Base-by-base conservation (phyloP, 768 basidiomycete species). In the Phlebiopsis flavidoalba region DNA sequence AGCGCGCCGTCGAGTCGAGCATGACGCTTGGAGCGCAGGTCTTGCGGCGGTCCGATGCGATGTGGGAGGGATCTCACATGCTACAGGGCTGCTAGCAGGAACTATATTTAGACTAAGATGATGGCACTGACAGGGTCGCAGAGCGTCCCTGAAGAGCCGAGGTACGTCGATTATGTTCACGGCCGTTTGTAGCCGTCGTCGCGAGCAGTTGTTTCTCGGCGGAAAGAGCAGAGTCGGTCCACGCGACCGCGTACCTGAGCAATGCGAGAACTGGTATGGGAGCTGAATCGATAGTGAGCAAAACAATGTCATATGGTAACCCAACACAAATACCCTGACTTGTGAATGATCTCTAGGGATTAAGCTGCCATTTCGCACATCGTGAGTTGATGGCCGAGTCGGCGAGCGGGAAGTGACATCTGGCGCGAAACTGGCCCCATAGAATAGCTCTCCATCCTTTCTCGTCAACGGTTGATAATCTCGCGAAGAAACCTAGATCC, bases 191-290 rank as follows among this genome's bases (percentile, higher is more conserved):
- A n/a, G 31, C 69, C 76, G 2, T 64, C 60, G 8, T 75, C 14
- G 81, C 80, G 8, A 77, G 65, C 84, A 86, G 66, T 85, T 85
- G 59, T 80, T n/a, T 81, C 22, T 73, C 74, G n/a, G 26, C 79
- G 75, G 69, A 79, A 84, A 8, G 83, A 80, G 72, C 71, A 1
- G 71, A 69, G 66, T 84, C 77, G 1, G 80, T 80, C 67, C 84
- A 87, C 17, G 75, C 67, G 21, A 73, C 74, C 24, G 80, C 73
- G 78, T 71, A 24, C 79, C n/a, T n/a, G n/a, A n/a, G n/a, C 78
- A 61, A 85, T 76, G 46, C 82, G 78, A 3, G 83, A 84, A 40
- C 81, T n/a, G 80, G 69, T 83, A 86, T 12, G 85, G 84, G 56
- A 86, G 69, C 83, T 85, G 49, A 8, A n/a, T 17, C 12, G 15